Conservation (phyloP, 345 rosid species). For the Boechera stricta region DNA sequence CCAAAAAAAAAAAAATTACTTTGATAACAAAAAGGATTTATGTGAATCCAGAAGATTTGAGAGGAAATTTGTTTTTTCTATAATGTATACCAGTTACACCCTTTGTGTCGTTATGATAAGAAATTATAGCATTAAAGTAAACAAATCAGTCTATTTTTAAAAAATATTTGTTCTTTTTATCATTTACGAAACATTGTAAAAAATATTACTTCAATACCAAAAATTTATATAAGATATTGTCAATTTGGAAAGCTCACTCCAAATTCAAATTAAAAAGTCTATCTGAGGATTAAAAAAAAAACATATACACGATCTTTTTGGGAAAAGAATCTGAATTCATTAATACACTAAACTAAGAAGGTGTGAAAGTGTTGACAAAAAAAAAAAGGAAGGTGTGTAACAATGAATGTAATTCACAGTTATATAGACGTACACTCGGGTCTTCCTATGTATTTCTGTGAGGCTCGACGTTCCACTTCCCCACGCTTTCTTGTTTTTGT, state of each 20-base stretch:
- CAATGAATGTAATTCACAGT: not conserved
- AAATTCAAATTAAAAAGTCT: too few species aligned
- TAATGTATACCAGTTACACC: too few species aligned
- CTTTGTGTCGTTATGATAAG: not conserved
- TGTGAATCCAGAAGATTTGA: too few species aligned
- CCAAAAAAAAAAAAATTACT: too few species aligned
- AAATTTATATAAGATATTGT: too few species aligned
- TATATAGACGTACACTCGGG: not conserved
- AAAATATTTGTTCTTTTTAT: not conserved
- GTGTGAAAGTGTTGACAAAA: not conserved
- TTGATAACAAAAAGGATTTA: too few species aligned
- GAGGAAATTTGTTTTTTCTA: too few species aligned
- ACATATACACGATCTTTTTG: not conserved
- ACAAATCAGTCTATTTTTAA: not conserved
- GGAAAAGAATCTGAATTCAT: not conserved
- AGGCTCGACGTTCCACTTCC: constrained; percentile 25
- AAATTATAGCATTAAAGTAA: not conserved
- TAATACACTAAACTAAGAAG: not conserved
- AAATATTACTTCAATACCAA: too few species aligned
- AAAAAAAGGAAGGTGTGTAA: not conserved
- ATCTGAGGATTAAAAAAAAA: too few species aligned
- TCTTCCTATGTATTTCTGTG: constrained; percentile 27
- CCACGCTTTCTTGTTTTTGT: constrained; percentile 23
- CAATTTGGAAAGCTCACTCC: not conserved
- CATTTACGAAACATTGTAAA: too few species aligned